Percentiles rank a stretch among this genome's conserved stretches.
These are phyloP conservation scores for Ramichloridium luteum DNA, from an alignment of 2,329 filamentous ascomycete species.

Conservation along the genomic window DNA sequence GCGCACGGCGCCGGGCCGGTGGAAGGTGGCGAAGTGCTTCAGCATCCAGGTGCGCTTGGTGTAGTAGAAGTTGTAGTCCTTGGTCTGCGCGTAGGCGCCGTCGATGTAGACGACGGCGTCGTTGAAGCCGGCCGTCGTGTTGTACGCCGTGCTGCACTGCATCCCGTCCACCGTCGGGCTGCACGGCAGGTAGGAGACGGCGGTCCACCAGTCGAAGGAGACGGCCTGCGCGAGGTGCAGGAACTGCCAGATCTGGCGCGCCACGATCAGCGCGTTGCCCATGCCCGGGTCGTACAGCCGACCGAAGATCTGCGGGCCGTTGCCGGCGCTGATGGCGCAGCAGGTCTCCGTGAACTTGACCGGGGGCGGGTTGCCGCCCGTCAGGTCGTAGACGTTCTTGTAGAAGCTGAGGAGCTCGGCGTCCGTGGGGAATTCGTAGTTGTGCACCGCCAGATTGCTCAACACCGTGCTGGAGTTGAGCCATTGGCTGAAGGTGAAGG, in stretches of 20 bases:
- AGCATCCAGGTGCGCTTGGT: neutral
- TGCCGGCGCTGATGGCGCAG: neutral
- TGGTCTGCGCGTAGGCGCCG: neutral
- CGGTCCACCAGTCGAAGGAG: neutral
- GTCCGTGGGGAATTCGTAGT: neutral
- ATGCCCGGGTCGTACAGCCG: neutral
- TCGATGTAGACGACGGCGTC: slow-evolving; percentile 1
- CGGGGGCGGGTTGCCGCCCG: neutral
- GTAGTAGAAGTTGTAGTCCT: neutral
- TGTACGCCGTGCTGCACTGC: neutral
- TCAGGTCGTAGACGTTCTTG: neutral
- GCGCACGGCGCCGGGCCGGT: slow-evolving; percentile 35
- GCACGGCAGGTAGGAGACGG: neutral
- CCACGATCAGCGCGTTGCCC: neutral
- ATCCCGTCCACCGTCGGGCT: neutral
- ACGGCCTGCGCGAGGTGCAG: neutral
- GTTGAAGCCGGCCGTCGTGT: neutral
- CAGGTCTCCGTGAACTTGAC: slow-evolving; percentile 1
- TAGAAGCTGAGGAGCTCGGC: neutral
- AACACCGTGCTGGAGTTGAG: neutral
- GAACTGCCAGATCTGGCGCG: neutral
- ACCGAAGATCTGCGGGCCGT: neutral
- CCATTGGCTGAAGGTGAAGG: neutral
- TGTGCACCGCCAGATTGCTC: neutral
- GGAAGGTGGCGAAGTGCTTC: neutral